Evolutionary conservation across 78 protist genomes (phyloP).

Genomic region (Dictyostelium discoideum): DNA sequence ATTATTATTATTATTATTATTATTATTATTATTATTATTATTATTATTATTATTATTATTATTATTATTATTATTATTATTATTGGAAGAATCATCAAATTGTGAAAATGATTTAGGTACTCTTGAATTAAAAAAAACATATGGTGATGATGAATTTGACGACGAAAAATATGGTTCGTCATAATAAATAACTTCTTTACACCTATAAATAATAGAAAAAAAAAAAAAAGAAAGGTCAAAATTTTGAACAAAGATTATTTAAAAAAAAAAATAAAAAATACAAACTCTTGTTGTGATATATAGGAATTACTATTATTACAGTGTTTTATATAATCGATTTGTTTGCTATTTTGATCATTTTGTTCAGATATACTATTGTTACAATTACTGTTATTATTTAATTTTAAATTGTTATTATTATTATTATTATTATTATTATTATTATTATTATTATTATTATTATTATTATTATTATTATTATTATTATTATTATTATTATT

Average conservation of each 20-base stretch:
- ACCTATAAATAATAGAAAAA: neutral
- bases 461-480: too few species aligned
- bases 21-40: neutral
- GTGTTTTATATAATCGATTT: constrained; percentile 6
- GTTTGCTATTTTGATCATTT: neutral
- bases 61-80: neutral
- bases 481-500: too few species aligned
- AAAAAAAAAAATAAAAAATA: neutral
- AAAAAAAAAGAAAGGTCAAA: neutral
- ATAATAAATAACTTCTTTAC: neutral
- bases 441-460: too few species aligned
- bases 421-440: neutral
- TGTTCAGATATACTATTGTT: constrained; percentile 9
- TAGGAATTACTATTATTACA: neutral
- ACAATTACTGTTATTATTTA: constrained; percentile 3
- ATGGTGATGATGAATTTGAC: constrained; percentile 24
- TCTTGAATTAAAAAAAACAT: constrained; percentile 3
- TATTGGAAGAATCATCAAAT: neutral
- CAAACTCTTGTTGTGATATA: constrained; percentile 3
- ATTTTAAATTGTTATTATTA: constrained; percentile 17
- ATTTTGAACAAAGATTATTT: neutral
- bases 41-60: neutral
- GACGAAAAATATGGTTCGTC: constrained; percentile 23
- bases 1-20: neutral
- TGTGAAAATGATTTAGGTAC: neutral